These are phyloP conservation scores for Venturia aucupariae DNA, from an alignment of 2,329 filamentous ascomycete species.

Conservation along the genomic window DNA sequence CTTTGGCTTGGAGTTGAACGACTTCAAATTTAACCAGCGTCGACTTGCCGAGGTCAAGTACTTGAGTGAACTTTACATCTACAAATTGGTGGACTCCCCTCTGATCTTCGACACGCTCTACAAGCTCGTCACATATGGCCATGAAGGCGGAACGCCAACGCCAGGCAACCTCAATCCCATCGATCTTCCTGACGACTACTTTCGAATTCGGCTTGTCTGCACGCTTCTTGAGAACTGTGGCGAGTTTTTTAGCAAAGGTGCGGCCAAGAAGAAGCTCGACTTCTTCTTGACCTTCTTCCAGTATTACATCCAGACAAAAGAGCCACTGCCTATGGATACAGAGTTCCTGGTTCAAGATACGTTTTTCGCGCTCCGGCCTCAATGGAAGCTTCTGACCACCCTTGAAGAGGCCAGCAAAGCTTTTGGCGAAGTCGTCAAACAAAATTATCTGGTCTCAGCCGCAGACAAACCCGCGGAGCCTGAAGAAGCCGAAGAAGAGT, in stretches of 20 bases:
- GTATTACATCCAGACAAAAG: slow-evolving; percentile 91
- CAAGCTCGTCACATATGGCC: slow-evolving; percentile 86
- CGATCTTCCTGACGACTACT: slow-evolving; percentile 89
- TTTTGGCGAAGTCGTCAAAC: slow-evolving; percentile 79
- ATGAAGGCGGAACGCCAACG: slow-evolving; percentile 69
- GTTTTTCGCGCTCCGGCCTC: slow-evolving; percentile 72
- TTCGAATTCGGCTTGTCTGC: slow-evolving; percentile 83
- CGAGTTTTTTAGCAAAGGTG: slow-evolving; percentile 88
- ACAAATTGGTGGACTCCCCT: slow-evolving; percentile 89
- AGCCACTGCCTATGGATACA: slow-evolving; percentile 86
- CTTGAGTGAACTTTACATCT: slow-evolving; percentile 92
- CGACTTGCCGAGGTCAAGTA: slow-evolving; percentile 95
- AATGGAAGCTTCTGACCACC: slow-evolving; percentile 80
- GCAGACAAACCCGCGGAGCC: slow-evolving; percentile 59
- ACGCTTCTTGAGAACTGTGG: slow-evolving; percentile 91
- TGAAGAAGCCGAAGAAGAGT: slow-evolving; percentile 58
- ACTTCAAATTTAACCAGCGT: slow-evolving; percentile 95
- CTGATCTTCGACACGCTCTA: slow-evolving; percentile 95
- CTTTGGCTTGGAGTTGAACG: slow-evolving; percentile 85
- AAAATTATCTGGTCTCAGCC: slow-evolving; percentile 76
- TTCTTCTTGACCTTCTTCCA: slow-evolving; percentile 96
- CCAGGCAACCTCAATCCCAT: slow-evolving; percentile 68
- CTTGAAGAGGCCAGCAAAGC: slow-evolving; percentile 73
- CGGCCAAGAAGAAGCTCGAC: slow-evolving; percentile 92
- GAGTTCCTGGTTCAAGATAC: slow-evolving; percentile 95